Evolutionary conservation across 2,329 filamentous ascomycete species (phyloP).

Genomic region (Colletotrichum euphorbiae): DNA sequence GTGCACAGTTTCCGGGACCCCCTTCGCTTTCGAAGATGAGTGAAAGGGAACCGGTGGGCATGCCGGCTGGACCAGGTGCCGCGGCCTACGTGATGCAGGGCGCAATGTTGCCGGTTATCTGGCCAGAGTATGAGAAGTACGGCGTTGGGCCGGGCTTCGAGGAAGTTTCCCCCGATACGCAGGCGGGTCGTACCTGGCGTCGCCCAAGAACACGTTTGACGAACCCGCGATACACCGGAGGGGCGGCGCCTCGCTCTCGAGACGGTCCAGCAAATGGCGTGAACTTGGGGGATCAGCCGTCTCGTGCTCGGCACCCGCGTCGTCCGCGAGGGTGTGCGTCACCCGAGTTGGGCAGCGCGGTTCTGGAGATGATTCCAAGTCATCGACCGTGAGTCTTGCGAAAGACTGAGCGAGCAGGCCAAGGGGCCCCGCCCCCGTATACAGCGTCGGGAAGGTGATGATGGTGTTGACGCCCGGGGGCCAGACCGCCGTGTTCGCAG

Average conservation of each 20-base stretch:
- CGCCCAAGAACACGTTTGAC: rapidly evolving
- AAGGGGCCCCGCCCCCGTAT: too few species aligned
- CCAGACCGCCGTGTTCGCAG: background rate
- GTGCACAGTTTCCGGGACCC: background rate
- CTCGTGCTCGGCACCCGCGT: too few species aligned
- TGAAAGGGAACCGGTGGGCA: background rate
- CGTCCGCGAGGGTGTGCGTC: too few species aligned
- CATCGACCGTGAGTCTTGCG: too few species aligned
- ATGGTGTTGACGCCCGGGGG: background rate
- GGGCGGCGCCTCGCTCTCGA: too few species aligned
- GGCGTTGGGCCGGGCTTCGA: rapidly evolving
- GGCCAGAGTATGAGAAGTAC: rapidly evolving
- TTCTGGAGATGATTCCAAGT: too few species aligned
- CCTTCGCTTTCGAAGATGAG: background rate
- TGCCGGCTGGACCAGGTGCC: background rate
- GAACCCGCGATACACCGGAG: background rate
- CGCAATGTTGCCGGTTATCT: background rate
- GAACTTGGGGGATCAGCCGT: too few species aligned
- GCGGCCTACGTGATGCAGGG: background rate
- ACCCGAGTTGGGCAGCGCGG: too few species aligned
- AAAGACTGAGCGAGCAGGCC: too few species aligned
- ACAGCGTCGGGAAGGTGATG: background rate
- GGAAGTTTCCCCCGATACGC: rapidly evolving
- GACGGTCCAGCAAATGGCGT: too few species aligned
- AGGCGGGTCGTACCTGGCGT: rapidly evolving